Percentiles rank a stretch among this genome's conserved stretches.
These are phyloP conservation scores for Smallanthus sonchifolius DNA, from an alignment of 129 eudicot genomes.

Conservation along the genomic window DNA sequence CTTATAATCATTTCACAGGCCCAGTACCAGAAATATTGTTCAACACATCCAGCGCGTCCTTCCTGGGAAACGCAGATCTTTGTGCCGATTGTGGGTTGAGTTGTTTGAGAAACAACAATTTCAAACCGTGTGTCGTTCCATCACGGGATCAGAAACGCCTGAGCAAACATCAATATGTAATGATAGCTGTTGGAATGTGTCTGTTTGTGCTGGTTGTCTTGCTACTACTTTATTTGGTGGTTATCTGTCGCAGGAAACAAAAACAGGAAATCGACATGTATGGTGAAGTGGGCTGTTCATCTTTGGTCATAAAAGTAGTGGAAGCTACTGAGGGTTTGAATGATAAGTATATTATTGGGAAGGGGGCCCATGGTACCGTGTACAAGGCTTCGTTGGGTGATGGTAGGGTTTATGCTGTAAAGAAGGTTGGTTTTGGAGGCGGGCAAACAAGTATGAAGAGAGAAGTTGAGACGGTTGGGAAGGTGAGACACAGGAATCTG, in stretches of 20 bases:
- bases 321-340: slow-evolving; percentile 72
- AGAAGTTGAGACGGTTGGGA: slow-evolving; percentile 86
- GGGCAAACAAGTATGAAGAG: slow-evolving; percentile 64
- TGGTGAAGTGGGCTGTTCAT: slow-evolving; percentile 49
- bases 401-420: slow-evolving; percentile 61
- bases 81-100: slow-evolving; percentile 43
- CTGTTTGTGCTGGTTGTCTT: slow-evolving; percentile 28
- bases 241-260: slow-evolving; percentile 20
- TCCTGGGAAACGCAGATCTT: slow-evolving; percentile 56
- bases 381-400: slow-evolving; percentile 66
- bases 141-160: slow-evolving; percentile 33
- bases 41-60: slow-evolving; percentile 49
- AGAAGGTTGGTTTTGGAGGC: slow-evolving; percentile 55
- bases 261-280: slow-evolving; percentile 30
- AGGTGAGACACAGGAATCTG: slow-evolving; percentile 75
- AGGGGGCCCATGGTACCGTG: slow-evolving; percentile 84
- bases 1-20: slow-evolving; percentile 60
- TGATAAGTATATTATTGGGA: slow-evolving; percentile 65
- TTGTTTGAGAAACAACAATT: slow-evolving; percentile 31
- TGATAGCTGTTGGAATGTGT: slow-evolving; percentile 39
- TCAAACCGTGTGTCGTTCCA: slow-evolving; percentile 41
- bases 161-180: slow-evolving; percentile 32
- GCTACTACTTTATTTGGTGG: slow-evolving; percentile 36
- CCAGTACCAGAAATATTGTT: slow-evolving; percentile 53
- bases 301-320: slow-evolving; percentile 51